Evolutionary conservation across 1,139 yeast species (phyloP).

Genomic region (Sugiyamaella castrensis): DNA sequence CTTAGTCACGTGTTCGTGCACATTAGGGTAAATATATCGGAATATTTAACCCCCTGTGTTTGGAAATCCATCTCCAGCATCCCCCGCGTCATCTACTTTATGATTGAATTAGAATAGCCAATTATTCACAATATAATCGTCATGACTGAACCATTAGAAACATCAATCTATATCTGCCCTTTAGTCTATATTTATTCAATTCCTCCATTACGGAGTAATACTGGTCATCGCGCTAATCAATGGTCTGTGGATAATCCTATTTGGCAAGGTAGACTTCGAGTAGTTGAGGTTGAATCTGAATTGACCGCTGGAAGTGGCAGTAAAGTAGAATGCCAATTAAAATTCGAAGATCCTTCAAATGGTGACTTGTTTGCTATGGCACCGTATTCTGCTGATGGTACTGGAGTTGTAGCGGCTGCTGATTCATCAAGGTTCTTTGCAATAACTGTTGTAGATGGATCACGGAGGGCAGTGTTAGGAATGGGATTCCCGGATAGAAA

Average conservation of each 20-base stretch:
- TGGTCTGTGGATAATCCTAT: constrained; percentile 40
- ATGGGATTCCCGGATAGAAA: constrained; percentile 41
- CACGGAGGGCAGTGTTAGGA: constrained; percentile 40
- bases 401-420: constrained; percentile 31
- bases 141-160: constrained; percentile 13
- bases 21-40: not conserved
- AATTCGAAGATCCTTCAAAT: constrained; percentile 32
- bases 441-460: constrained; percentile 35
- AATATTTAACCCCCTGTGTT: not conserved
- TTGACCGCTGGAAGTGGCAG: constrained; percentile 2
- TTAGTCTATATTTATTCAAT: constrained; percentile 31
- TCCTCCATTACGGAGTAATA: constrained; percentile 36
- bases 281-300: constrained; percentile 32
- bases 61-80: too few species aligned
- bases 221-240: constrained; percentile 34
- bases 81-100: too few species aligned
- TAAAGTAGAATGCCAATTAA: constrained; percentile 32
- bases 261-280: constrained; percentile 39
- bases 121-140: not conserved
- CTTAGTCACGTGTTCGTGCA: too few species aligned
- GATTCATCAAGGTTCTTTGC: constrained; percentile 38
- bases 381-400: constrained; percentile 33
- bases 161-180: constrained; percentile 22
- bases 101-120: too few species aligned
- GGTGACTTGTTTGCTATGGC: constrained; percentile 38